A percentile compares a stretch with the other conserved stretches of the same genome.
These are phyloP conservation scores for Fusarium nodosum DNA, from an alignment of 2,329 filamentous ascomycete species.

Conservation along the genomic window DNA sequence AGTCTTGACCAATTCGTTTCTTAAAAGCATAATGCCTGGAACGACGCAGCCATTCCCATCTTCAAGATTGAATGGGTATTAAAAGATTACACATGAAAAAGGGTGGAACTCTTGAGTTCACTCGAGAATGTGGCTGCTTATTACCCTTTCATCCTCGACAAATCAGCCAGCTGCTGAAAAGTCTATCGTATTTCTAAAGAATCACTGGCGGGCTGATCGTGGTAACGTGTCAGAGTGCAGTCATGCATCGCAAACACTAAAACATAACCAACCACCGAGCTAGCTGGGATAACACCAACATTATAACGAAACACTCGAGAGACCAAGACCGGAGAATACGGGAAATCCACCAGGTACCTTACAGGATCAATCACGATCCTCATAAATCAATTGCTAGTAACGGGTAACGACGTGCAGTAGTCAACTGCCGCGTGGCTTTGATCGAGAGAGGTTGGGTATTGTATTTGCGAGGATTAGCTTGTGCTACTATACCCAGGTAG, in stretches of 20 bases:
- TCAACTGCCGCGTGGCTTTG: slow-evolving; percentile 33
- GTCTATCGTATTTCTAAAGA: background rate
- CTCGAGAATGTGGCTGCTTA: background rate
- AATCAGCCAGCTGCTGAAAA: background rate
- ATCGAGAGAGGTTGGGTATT: slow-evolving; percentile 41
- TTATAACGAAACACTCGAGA: slow-evolving; percentile 9
- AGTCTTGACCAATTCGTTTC: background rate
- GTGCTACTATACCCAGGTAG: slow-evolving; percentile 4
- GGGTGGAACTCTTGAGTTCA: background rate
- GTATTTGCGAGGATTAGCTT: slow-evolving; percentile 21
- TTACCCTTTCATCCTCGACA: background rate
- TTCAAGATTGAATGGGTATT: too few relatives aligned
- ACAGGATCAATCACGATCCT: slow-evolving; percentile 19
- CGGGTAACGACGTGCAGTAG: slow-evolving; percentile 30
- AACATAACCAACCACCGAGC: slow-evolving; percentile 10
- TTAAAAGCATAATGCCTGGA: too few relatives aligned
- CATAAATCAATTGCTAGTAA: slow-evolving; percentile 27
- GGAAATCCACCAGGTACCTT: slow-evolving; percentile 17
- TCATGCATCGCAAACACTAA: background rate
- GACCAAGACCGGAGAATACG: slow-evolving; percentile 24
- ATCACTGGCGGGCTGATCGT: background rate
- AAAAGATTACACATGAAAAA: too few relatives aligned
- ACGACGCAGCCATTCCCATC: background rate
- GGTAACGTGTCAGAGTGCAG: background rate
- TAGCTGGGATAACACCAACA: slow-evolving; percentile 3